These are phyloP conservation scores for Macrophomina phaseolina DNA, from an alignment of 2,329 filamentous ascomycete genomes.

Conservation along the genomic window DNA sequence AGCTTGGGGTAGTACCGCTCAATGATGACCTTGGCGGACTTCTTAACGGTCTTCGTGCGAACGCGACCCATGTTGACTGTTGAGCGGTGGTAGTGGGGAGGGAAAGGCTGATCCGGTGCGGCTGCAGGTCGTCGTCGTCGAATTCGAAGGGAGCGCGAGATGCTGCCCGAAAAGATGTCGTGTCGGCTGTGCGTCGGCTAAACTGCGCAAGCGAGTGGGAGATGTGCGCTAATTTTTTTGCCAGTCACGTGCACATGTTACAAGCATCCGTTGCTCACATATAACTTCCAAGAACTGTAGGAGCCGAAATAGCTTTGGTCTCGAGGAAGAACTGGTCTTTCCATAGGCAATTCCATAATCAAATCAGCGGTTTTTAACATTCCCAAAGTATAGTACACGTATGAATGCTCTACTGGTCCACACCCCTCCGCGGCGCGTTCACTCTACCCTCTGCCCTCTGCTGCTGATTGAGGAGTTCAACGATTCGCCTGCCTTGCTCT, in stretches of 20 bases:
- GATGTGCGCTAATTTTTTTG: too few species aligned
- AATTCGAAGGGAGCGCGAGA: background rate
- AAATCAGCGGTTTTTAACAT: too few species aligned
- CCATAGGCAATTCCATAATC: too few species aligned
- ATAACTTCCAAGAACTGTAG: too few species aligned
- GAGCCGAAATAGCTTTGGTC: too few species aligned
- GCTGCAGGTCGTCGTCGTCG: constrained; percentile 28
- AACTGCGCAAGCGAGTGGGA: constrained; percentile 12
- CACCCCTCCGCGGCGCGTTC: constrained; percentile 4
- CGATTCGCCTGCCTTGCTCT: background rate
- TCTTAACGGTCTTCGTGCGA: constrained; percentile 72
- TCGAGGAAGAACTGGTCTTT: too few species aligned
- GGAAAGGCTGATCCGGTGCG: constrained; percentile 22
- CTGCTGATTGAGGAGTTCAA: background rate
- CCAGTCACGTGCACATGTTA: background rate
- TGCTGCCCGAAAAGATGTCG: constrained; percentile 15
- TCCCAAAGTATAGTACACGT: constrained; percentile 6
- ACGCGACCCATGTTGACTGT: constrained; percentile 62
- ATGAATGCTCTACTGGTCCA: background rate
- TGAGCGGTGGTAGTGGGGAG: constrained; percentile 6
- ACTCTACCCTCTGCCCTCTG: background rate
- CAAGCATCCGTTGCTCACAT: too few species aligned
- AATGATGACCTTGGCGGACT: constrained; percentile 99
- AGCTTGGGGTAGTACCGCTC: constrained; percentile 84
- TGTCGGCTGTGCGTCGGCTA: constrained; percentile 23